Base-by-base conservation (phyloP, 2,329 filamentous ascomycete species). In the Ilyonectria sp. region DNA sequence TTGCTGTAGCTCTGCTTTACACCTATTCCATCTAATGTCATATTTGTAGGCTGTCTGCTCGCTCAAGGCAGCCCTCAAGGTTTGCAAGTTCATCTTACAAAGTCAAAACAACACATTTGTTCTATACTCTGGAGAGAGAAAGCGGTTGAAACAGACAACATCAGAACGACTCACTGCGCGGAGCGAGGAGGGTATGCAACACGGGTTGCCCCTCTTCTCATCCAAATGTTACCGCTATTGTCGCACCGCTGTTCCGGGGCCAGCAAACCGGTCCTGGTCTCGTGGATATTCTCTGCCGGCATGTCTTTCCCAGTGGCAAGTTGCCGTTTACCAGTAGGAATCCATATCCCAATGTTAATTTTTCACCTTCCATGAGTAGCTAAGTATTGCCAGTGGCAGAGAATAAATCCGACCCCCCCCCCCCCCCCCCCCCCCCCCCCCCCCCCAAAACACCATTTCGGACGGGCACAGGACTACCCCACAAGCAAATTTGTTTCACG, bases 181-280 rank as follows among this genome's bases (percentile, higher is more conserved):
- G 21, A 23, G 21, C 3, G 21, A 23, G 21, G 21, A 23, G 21
- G 21, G 21, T 23, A 23, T 23, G 21, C 21, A 23, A 23, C 21
- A 23, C 21, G 21, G 21, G 21, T 23, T 23, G 21, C 21, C 3
- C 2, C 21, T 3, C 21, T 23, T 23, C 21, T 23, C 21, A 23
- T 23, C 46, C 44, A 11, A 65, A 65, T 9, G 89, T 93, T 67
- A 91, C 90, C 70, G 87, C 88, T 17, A 86, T 93, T 7, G 78
- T 93, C 19, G 43, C 43, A 13, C 43, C 43, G 19, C 6, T 44
- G 17, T 21, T 44, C 11, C 43, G n/a, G 19, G 43, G 43, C 8
- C n/a, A 44, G 11, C 43, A 44, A 19, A 44, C 43, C 11, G 43
- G 43, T 19, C 43, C 43, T 10, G 17, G 43, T 44, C n/a, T 44